Evolutionary conservation across 768 basidiomycete genomes (phyloP).

Genomic region (Ramaria rubella): DNA sequence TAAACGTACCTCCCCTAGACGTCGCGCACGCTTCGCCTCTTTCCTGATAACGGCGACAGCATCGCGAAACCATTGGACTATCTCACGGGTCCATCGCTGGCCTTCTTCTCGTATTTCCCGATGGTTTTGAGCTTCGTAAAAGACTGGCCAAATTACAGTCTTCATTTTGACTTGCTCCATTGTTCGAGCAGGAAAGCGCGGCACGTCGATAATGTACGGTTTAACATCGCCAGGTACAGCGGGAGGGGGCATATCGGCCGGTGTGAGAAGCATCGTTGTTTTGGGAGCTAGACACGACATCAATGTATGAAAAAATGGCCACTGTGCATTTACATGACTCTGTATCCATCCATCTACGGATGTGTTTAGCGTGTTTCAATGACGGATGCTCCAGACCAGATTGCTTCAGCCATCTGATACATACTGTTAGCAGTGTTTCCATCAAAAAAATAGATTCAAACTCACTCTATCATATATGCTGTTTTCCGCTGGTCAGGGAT

Average conservation of each 20-base stretch:
- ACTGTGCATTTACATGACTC: background rate
- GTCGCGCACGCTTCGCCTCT: constrained; percentile 42
- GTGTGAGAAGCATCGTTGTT: constrained; percentile 11
- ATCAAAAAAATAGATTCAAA: background rate
- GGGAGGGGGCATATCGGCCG: constrained; percentile 30
- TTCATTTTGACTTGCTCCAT: constrained; percentile 58
- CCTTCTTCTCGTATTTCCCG: constrained; percentile 39
- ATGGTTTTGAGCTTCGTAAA: constrained; percentile 63
- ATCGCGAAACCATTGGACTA: constrained; percentile 67
- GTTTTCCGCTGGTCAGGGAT: constrained; percentile 56
- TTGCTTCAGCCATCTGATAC: constrained; percentile 61
- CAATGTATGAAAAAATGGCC: background rate
- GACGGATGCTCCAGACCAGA: constrained; percentile 52
- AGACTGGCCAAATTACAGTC: constrained; percentile 78
- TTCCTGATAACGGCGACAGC: constrained; percentile 51
- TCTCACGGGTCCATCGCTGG: constrained; percentile 59
- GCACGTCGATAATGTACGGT: constrained; percentile 60
- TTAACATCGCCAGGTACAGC: constrained; percentile 41
- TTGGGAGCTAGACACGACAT: background rate
- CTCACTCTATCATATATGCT: constrained; percentile 51
- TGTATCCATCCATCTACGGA: constrained; percentile 40
- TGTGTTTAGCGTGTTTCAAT: constrained; percentile 70
- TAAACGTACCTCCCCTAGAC: constrained; percentile 52
- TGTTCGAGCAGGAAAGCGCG: constrained; percentile 61
- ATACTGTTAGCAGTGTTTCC: background rate